A percentile compares a stretch with the other conserved stretches of the same genome.
Conservation (phyloP, 2,329 filamentous ascomycete species). For the Epichloe glyceriae region DNA sequence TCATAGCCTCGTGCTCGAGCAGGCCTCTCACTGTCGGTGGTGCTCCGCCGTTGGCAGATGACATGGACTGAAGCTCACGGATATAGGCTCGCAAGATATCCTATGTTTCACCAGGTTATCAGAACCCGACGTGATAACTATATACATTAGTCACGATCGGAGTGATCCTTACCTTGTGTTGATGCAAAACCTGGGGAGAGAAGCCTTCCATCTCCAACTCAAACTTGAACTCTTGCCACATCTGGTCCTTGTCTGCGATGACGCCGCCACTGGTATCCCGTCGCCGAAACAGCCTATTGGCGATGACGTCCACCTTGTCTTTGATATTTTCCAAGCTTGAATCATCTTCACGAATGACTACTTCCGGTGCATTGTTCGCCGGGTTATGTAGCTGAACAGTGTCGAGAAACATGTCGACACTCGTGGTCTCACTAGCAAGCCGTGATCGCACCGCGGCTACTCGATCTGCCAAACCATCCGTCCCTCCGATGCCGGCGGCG, state of each 20-base stretch:
- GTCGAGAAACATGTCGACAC: slow-evolving; percentile 43
- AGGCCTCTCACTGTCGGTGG: slow-evolving; percentile 40
- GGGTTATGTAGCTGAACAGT: slow-evolving; percentile 40
- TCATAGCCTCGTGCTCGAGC: slow-evolving; percentile 30
- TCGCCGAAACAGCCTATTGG: slow-evolving; percentile 34
- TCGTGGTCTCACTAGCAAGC: slow-evolving; percentile 38
- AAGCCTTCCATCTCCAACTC: slow-evolving; percentile 47
- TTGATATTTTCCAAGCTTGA: slow-evolving; percentile 40
- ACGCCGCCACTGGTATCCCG: slow-evolving; percentile 23
- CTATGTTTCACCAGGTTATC: slow-evolving; percentile 19
- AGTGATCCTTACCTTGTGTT: slow-evolving; percentile 39
- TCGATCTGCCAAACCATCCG: slow-evolving; percentile 22
- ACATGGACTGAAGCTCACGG: slow-evolving; percentile 41
- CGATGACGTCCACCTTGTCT: slow-evolving; percentile 47
- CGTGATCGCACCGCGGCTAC: slow-evolving; percentile 31
- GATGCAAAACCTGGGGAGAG: slow-evolving; percentile 37
- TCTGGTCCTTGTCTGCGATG: slow-evolving; percentile 33
- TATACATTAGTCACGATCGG: neutral
- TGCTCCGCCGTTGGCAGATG: slow-evolving; percentile 27
- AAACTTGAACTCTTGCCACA: slow-evolving; percentile 46
- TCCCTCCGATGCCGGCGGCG: slow-evolving; percentile 15
- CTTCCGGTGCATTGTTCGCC: slow-evolving; percentile 21
- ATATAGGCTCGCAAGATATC: slow-evolving; percentile 49
- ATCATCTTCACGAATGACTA: slow-evolving; percentile 22
- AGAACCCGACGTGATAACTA: neutral